Evolutionary conservation across 31 red algal species (phyloP), one percentile per base, ranked within the genome.

Genomic region (Odonthalia washingtoniensis): DNA sequence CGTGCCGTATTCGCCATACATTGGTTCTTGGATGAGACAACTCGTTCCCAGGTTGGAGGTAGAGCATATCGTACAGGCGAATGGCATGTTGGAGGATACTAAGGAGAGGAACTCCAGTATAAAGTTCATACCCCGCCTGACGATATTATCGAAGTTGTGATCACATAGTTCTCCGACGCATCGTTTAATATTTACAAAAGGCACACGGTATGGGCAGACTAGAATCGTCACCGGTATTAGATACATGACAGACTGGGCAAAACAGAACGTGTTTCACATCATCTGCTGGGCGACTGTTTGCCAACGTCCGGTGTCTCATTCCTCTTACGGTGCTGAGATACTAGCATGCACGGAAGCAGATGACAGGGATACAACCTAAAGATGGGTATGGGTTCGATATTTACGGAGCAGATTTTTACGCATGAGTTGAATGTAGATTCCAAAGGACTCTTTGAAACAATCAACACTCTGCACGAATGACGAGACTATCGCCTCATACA

Each of bases 391-490:
- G n/a, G n/a, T n/a, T n/a, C n/a, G n/a, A n/a, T n/a, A n/a, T n/a
- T n/a, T n/a, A n/a, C n/a, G n/a, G n/a, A n/a, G n/a, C n/a, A n/a
- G n/a, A n/a, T n/a, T n/a, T n/a, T n/a, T n/a, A n/a, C n/a, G n/a
- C n/a, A n/a, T n/a, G n/a, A n/a, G n/a, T n/a, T n/a, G n/a, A n/a
- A n/a, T n/a, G n/a, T n/a, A n/a, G 60, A 83, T 16, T 83, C 80
- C 5, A 64, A 40, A 40, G 53, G 34, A 5, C 80, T 83, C n/a
- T 83, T 40, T 31, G 4, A 83, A 5, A 83, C 80, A 4, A 83
- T 83, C 33, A 83, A 3, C 12, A 83, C 80, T 2, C 80, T 83
- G 3, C 62, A 83, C 3, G 63, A 83, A 3, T 4, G 36, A 24
- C 17, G 53, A 18, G 57, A 83, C 4, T 83, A 83, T 27, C 26